Evolutionary conservation across 2,329 filamentous ascomycete genomes (phyloP).

Genomic region (Monilinia fructicola): DNA sequence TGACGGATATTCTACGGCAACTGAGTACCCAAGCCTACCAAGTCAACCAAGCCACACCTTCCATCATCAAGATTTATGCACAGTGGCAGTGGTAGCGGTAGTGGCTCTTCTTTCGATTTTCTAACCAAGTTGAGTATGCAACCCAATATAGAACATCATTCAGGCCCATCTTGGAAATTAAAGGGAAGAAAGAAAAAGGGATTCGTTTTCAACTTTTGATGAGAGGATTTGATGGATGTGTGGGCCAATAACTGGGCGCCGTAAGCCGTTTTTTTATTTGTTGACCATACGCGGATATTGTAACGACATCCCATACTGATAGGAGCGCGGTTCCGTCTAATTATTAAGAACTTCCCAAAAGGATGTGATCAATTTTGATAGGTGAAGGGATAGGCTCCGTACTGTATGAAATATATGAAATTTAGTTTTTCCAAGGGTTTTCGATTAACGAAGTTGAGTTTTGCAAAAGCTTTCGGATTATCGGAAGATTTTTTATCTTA

Average conservation of each 20-base stretch:
- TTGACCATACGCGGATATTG: neutral
- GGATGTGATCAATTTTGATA: neutral
- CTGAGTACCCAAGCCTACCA: neutral
- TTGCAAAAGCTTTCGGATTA: neutral
- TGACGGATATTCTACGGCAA: neutral
- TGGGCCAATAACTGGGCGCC: neutral
- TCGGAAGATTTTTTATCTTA: neutral
- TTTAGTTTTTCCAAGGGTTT: neutral
- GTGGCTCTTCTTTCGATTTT: neutral
- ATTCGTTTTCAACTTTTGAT: neutral
- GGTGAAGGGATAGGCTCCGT: neutral
- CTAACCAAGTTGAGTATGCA: neutral
- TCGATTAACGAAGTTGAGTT: neutral
- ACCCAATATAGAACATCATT: neutral
- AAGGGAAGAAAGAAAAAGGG: neutral
- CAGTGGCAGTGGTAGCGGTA: neutral
- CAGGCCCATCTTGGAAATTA: neutral
- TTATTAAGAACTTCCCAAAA: neutral
- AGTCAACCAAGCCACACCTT: slow-evolving; percentile 9
- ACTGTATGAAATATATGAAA: neutral
- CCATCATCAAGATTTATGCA: slow-evolving; percentile 6
- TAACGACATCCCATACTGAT: neutral
- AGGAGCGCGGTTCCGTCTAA: neutral
- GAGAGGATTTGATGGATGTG: neutral
- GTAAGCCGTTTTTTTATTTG: neutral